Evolutionary conservation across 2,329 filamentous ascomycete species (phyloP), one percentile per base, ranked within the genome.

Genomic region (Fusarium protoensiforme): DNA sequence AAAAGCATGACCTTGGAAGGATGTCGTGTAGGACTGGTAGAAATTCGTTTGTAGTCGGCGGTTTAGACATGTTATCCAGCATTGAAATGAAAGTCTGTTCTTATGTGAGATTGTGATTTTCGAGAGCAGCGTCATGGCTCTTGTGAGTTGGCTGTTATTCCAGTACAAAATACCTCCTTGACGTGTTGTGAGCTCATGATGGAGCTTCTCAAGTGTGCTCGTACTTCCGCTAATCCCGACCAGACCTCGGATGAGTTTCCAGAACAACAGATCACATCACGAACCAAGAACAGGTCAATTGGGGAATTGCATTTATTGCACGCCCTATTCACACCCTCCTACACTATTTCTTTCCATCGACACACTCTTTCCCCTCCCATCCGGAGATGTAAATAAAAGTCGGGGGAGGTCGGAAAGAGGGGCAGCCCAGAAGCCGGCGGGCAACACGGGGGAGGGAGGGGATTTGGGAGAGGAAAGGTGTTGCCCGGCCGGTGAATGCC

Each of bases 321-420:
- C 64, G 68, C 68, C 77, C 71, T 77, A 73, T 73, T 69, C 77
- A 71, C 74, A 74, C 69, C 77, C 68, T 78, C 77, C 77, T 78
- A 78, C 77, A 78, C 77, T 77, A 76, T 70, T 70, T 78, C 75
- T 76, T 78, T 77, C 77, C 77, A 78, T 78, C 74, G 66, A 77
- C 65, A 68, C 64, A 67, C 70, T 73, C 68, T 71, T 62, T 51
- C 69, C 68, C 72, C 64, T 51, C 67, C 71, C 60, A 68, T 67
- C 69, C 68, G 61, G 61, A 66, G 71, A 70, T 69, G 67, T 65
- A 73, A 68, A 71, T 63, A 67, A 66, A 72, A 72, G 60, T 69
- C 60, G 57, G 56, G 38, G 61, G 18, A 20, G 46, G 46, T 51
- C 18, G 46, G 46, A 51, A 51, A 51, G 46, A 65, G 67, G 72